Percentiles rank a stretch among this genome's conserved stretches.
phyloP scores from a whole-genome alignment of 441 rosid genomes.

The Gossypium schwendimanii region DNA sequence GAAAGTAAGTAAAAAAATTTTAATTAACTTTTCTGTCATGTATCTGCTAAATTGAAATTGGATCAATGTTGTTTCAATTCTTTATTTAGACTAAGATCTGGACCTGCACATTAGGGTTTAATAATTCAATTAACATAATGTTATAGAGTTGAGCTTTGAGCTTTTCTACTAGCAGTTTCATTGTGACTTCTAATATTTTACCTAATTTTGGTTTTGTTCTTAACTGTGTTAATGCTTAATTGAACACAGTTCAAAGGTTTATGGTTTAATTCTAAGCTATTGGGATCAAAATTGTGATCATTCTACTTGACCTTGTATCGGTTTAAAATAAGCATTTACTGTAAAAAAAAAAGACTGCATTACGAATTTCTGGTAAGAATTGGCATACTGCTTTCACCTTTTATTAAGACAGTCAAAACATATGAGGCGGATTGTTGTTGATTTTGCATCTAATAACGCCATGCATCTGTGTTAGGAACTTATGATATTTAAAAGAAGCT shows the following conservation, averaged over 20 bases:
- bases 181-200: background rate
- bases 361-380: background rate
- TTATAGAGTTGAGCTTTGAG: background rate
- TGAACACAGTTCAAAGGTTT: background rate
- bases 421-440: background rate
- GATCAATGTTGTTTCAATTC: background rate
- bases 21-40: background rate
- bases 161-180: background rate
- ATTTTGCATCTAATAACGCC: background rate
- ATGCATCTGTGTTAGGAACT: background rate
- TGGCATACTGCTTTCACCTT: background rate
- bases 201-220: background rate
- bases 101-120: background rate
- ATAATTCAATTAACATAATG: background rate
- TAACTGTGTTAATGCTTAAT: background rate
- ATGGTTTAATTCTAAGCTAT: background rate
- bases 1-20: constrained; percentile 49
- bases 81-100: background rate
- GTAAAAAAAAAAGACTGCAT: background rate
- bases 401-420: background rate
- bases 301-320: background rate
- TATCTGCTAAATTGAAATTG: background rate
- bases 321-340: background rate
- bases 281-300: background rate
- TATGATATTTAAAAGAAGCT: background rate